phyloP scores from a whole-genome alignment of 1,284 basidiomycete species.

The Dichomitus squalens region DNA sequence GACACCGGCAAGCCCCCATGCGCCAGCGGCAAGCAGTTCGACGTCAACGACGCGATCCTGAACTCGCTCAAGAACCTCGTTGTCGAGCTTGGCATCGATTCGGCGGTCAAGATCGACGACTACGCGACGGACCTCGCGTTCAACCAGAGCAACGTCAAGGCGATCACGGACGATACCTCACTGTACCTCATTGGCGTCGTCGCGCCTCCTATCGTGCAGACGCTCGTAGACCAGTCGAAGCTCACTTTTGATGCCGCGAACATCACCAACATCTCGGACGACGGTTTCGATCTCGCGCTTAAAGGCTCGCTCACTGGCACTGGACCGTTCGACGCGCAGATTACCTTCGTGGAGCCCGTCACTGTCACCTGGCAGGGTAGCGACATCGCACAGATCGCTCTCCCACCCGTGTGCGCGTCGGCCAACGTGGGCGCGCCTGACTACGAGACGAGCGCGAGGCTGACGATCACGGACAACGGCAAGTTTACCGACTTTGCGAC shows the following conservation, averaged over 20 bases:
- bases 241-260: constrained; percentile 63
- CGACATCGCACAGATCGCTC: constrained; percentile 66
- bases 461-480: constrained; percentile 55
- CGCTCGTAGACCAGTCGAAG: constrained; percentile 61
- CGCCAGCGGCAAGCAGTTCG: constrained; percentile 65
- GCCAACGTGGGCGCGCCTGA: constrained; percentile 72
- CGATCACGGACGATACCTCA: constrained; percentile 61
- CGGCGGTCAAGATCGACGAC: constrained; percentile 60
- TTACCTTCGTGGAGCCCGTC: constrained; percentile 62
- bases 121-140: constrained; percentile 67
- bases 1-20: constrained; percentile 54
- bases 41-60: constrained; percentile 63
- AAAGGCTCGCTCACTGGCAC: constrained; percentile 60
- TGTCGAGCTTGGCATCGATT: constrained; percentile 46
- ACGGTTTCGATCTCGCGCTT: constrained; percentile 63
- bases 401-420: constrained; percentile 65
- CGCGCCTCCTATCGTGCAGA: constrained; percentile 67
- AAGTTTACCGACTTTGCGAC: constrained; percentile 69
- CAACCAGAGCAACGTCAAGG: constrained; percentile 62
- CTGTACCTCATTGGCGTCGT: constrained; percentile 73
- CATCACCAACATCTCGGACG: constrained; percentile 62
- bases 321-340: constrained; percentile 68
- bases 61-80: constrained; percentile 61
- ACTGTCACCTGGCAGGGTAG: constrained; percentile 66
- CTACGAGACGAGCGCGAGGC: constrained; percentile 51